Evolutionary conservation across 2,329 filamentous ascomycete species (phyloP), one percentile per base, ranked within the genome.

Genomic region (Elsinoe fawcettii): DNA sequence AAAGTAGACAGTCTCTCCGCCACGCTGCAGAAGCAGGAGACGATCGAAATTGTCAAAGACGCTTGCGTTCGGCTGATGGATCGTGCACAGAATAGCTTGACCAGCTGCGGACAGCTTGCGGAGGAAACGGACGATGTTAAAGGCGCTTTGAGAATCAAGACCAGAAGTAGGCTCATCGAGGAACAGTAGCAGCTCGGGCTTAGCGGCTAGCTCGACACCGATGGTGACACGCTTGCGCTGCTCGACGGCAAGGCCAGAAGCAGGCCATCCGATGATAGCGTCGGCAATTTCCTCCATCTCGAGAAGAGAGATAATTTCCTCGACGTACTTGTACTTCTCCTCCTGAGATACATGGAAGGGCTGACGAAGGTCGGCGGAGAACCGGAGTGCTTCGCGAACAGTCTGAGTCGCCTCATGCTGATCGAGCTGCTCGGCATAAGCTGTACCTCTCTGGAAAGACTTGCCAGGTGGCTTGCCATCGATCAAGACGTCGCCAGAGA

Each of bases 261-360:
- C 83, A 0, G 82, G 80, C 0, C 80, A 74, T 60, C 84, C 84
- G 25, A 87, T 82, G 2, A 86, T 65, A 0, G 83, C 82, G 44
- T 86, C 80, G 11, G 83, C 81, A 58, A 84, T 86, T 55, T 85
- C 82, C 25, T 79, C 72, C 82, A 87, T 85, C 66, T 82, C 79
- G 22, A 87, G 74, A 74, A 87, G 80, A 66, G 78, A 77, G 64
- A 86, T 84, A 18, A 86, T 81, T 41, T 83, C 77, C 60, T 86
- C 82, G 3, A 85, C 83, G 53, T 82, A 85, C 0, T 46, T 78
- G 61, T 82, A 80, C 66, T 86, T 86, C 64, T 86, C 82, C 12
- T 74, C 71, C 59, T 76, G 75, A 0, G 82, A 75, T 0, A 78
- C 77, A 12, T 83, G 74, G 51, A 75, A 80, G 0, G 82, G 80